Conservation (phyloP, 345 rosid species). For the Sisymbrium altissimum region DNA sequence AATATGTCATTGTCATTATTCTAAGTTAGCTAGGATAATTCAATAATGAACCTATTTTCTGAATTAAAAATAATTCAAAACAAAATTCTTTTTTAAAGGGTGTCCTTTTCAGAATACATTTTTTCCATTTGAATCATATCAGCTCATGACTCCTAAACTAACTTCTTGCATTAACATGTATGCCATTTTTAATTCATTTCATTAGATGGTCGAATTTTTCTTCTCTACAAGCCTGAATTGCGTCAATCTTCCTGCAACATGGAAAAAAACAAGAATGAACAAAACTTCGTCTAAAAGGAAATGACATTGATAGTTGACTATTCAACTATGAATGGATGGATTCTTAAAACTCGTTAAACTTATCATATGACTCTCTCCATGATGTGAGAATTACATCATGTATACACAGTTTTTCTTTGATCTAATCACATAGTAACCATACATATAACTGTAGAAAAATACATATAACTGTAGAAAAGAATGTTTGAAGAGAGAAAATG, state of each 20-base stretch:
- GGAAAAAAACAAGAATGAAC: not conserved
- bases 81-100: too few relatives aligned
- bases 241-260: constrained; percentile 63
- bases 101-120: too few relatives aligned
- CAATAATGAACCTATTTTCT: too few relatives aligned
- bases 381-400: not conserved
- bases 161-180: constrained; percentile 71
- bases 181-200: constrained; percentile 67
- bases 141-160: too few relatives aligned
- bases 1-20: too few relatives aligned
- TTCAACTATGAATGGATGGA: not conserved
- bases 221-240: too few relatives aligned
- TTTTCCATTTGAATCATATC: too few relatives aligned
- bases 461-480: too few relatives aligned
- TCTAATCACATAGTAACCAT: not conserved
- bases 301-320: not conserved
- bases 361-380: not conserved
- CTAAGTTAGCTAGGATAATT: too few relatives aligned
- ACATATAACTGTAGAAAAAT: not conserved
- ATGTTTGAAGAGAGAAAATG: too few relatives aligned
- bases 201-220: constrained; percentile 69
- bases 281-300: not conserved
- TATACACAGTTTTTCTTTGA: not conserved
- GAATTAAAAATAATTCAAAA: too few relatives aligned
- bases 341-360: not conserved